A percentile compares a stretch with the other conserved stretches of the same genome.
Evolutionary conservation across 345 rosid genomes (phyloP).

Genomic region (Citrus unshiu): DNA sequence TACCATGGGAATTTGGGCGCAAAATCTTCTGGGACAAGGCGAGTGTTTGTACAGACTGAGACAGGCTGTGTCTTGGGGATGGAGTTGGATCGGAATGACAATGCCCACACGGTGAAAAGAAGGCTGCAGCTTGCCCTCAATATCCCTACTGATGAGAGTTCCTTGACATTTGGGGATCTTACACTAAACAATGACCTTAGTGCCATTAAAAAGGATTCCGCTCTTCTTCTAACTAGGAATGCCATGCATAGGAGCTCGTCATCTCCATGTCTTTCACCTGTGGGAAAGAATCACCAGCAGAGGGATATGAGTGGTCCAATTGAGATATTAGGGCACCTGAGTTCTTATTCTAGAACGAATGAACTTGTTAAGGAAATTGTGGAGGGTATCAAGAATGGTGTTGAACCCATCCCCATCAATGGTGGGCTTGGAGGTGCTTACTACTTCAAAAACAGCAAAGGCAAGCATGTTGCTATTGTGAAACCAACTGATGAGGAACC

Average conservation of each 20-base stretch:
- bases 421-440: slow-evolving; percentile 67
- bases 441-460: slow-evolving; percentile 50
- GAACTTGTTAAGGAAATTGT: slow-evolving; percentile 39
- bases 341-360: slow-evolving; percentile 29
- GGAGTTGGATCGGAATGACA: slow-evolving; percentile 57
- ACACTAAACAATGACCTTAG: slow-evolving; percentile 53
- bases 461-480: slow-evolving; percentile 61
- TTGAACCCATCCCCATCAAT: slow-evolving; percentile 45
- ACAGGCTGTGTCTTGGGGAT: slow-evolving; percentile 62
- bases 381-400: slow-evolving; percentile 46
- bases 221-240: slow-evolving; percentile 51
- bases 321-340: slow-evolving; percentile 50
- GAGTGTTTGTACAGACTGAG: slow-evolving; percentile 65
- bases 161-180: slow-evolving; percentile 58
- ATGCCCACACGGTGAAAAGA: slow-evolving; percentile 49
- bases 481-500: slow-evolving; percentile 84
- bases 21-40: slow-evolving; percentile 43
- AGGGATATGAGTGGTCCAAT: slow-evolving; percentile 50
- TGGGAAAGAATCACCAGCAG: slow-evolving; percentile 40
- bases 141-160: slow-evolving; percentile 48
- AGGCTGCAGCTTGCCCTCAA: slow-evolving; percentile 54
- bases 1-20: slow-evolving; percentile 31
- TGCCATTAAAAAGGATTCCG: slow-evolving; percentile 54
- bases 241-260: slow-evolving; percentile 54
- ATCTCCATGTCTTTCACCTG: slow-evolving; percentile 60